Evolutionary conservation across 2,329 filamentous ascomycete genomes (phyloP).

Genomic region (Aspergillus unguis): DNA sequence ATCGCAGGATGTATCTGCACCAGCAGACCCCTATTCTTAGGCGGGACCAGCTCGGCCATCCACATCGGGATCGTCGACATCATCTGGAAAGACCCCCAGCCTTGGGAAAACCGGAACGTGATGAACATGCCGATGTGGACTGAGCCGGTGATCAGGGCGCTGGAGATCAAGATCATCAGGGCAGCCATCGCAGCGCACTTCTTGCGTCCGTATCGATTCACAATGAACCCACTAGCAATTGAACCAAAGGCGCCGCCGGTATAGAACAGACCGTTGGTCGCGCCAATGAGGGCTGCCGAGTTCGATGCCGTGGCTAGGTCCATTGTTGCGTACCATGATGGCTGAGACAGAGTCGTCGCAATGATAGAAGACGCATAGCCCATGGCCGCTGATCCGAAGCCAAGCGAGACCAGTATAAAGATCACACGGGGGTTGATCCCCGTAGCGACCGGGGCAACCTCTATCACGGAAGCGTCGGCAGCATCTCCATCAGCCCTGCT

Average conservation of each 20-base stretch:
- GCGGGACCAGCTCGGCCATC: background rate
- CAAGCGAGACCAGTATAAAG: too few species aligned
- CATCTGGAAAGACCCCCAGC: background rate
- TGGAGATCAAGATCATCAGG: background rate
- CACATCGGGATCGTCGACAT: background rate
- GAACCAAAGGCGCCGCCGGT: background rate
- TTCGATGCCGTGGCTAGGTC: background rate
- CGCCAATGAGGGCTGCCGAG: background rate
- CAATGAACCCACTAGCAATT: background rate
- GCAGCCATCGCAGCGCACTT: background rate
- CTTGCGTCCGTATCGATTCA: background rate
- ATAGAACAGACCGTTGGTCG: background rate
- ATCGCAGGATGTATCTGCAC: background rate
- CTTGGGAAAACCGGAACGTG: background rate
- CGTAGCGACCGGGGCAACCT: too few species aligned
- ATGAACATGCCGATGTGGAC: background rate
- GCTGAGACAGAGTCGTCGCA: background rate
- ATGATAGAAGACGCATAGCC: background rate
- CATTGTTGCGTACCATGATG: background rate
- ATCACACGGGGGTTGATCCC: too few species aligned
- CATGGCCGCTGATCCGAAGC: too few species aligned
- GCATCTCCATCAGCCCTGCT: too few species aligned
- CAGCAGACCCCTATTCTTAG: background rate
- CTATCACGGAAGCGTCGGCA: too few species aligned
- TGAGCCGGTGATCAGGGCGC: background rate